Percentiles rank a stretch among this genome's conserved stretches.
Evolutionary conservation across 768 basidiomycete genomes (phyloP).

Genomic region (Tylopilus plumbeoviolaceoides): DNA sequence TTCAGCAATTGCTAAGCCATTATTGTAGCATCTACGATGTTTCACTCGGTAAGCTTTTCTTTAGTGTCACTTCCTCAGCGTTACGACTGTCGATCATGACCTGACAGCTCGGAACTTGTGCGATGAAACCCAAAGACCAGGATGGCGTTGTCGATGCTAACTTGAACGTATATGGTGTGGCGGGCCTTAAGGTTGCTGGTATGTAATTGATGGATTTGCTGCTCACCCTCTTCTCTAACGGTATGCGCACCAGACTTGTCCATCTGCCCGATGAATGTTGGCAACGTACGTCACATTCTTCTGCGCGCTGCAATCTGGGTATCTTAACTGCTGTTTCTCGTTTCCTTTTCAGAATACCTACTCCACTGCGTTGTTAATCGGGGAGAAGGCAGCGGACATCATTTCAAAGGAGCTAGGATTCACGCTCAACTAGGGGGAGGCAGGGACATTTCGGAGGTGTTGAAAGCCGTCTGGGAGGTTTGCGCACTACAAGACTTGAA

Average conservation of each 20-base stretch:
- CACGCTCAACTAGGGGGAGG: neutral
- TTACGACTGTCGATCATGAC: neutral
- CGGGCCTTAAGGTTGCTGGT: conserved; percentile 60
- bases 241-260: neutral
- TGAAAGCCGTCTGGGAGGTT: conserved; percentile 30
- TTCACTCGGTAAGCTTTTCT: conserved; percentile 15
- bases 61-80: neutral
- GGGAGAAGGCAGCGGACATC: conserved; percentile 15
- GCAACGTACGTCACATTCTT: neutral
- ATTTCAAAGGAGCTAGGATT: conserved; percentile 8
- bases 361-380: conserved; percentile 15
- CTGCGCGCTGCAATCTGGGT: too few species aligned
- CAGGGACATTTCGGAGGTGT: conserved; percentile 7
- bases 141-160: conserved; percentile 54
- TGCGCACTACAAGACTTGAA: conserved; percentile 20
- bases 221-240: neutral
- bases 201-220: neutral
- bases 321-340: neutral
- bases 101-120: conserved; percentile 58
- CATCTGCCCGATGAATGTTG: neutral
- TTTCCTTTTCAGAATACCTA: conserved; percentile 9
- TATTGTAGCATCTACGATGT: conserved; percentile 3
- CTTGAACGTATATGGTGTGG: conserved; percentile 60
- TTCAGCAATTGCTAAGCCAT: neutral
- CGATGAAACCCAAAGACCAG: conserved; percentile 59